These are phyloP conservation scores for Paulownia fortunei DNA, from an alignment of 257 asterid species.

Conservation along the genomic window DNA sequence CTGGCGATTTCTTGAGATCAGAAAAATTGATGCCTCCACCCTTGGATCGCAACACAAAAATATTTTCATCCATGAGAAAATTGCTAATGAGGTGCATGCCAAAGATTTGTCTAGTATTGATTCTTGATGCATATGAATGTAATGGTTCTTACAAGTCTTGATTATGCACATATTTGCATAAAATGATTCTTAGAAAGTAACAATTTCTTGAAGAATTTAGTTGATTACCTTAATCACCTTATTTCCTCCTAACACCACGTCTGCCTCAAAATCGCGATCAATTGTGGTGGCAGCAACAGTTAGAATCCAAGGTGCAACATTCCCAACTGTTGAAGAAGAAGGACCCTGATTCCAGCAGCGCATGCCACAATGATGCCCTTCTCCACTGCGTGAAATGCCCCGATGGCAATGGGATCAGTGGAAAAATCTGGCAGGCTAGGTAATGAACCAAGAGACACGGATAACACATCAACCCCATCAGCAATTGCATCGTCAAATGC, in stretches of 20 bases:
- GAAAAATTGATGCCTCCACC: slow-evolving; percentile 57
- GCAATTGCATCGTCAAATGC: slow-evolving; percentile 50
- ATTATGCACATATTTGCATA: too few relatives aligned
- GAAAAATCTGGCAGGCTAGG: slow-evolving; percentile 16
- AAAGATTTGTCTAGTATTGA: not conserved
- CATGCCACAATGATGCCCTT: slow-evolving; percentile 45
- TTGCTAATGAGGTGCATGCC: not conserved
- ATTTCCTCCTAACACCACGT: slow-evolving; percentile 52
- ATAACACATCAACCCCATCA: slow-evolving; percentile 38
- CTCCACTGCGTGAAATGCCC: too few relatives aligned
- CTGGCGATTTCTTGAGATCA: slow-evolving; percentile 38
- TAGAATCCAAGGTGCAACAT: slow-evolving; percentile 62
- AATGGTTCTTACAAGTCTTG: too few relatives aligned
- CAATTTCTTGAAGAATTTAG: not conserved
- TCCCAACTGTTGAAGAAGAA: slow-evolving; percentile 25
- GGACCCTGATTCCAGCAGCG: slow-evolving; percentile 60
- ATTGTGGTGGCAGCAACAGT: slow-evolving; percentile 62
- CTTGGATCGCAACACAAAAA: slow-evolving; percentile 28
- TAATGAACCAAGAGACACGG: slow-evolving; percentile 17
- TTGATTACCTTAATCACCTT: slow-evolving; percentile 47
- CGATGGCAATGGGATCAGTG: slow-evolving; percentile 44
- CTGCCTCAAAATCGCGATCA: slow-evolving; percentile 58
- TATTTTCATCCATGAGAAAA: not conserved
- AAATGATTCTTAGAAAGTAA: too few relatives aligned
- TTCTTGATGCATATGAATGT: too few relatives aligned